These are phyloP conservation scores for Pichia sp. DNA, from an alignment of 1,139 yeast species.

Conservation along the genomic window DNA sequence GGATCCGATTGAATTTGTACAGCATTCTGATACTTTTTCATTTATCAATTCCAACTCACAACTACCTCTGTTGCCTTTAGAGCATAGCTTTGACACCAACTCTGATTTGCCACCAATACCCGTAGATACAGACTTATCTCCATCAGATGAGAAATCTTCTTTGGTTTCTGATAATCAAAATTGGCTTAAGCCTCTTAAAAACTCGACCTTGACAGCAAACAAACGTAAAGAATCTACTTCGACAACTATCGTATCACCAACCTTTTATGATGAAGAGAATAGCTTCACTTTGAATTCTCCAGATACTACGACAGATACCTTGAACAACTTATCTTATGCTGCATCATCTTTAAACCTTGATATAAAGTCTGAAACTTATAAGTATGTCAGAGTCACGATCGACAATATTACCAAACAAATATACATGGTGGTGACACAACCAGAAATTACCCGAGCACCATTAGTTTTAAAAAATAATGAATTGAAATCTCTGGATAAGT, in stretches of 20 bases:
- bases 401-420: constrained; percentile 17
- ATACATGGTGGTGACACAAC: constrained; percentile 16
- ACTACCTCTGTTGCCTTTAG: constrained; percentile 6
- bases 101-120: not conserved
- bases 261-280: too few species aligned
- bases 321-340: too few species aligned
- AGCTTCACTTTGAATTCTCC: too few species aligned
- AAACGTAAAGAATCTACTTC: not conserved
- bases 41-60: not conserved
- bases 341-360: constrained; percentile 8
- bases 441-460: constrained; percentile 21
- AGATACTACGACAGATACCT: not conserved
- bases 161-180: constrained; percentile 10
- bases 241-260: too few species aligned
- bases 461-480: constrained; percentile 4
- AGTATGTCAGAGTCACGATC: constrained; percentile 20
- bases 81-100: not conserved
- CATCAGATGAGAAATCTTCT: not conserved
- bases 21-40: constrained; percentile 1
- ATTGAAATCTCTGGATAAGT: constrained; percentile 1
- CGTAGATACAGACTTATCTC: not conserved
- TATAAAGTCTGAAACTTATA: constrained; percentile 21
- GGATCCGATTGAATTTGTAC: constrained; percentile 24
- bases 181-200: constrained; percentile 28
- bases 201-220: constrained; percentile 6